These are phyloP conservation scores for Hypoxylon lienhwacheense DNA, from an alignment of 495 filamentous ascomycete genomes.

Conservation along the genomic window DNA sequence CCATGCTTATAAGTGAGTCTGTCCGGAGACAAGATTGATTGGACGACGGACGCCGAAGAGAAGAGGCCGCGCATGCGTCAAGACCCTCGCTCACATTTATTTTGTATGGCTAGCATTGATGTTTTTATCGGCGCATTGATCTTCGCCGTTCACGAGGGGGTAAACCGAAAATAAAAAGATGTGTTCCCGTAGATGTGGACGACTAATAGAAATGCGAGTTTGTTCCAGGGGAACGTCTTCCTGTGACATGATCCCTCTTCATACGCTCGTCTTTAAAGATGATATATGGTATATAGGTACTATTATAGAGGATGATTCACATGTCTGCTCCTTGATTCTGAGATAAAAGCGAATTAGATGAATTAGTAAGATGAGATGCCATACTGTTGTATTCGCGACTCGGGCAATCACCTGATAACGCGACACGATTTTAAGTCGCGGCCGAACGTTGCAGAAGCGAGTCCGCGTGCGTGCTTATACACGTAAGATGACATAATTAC, in stretches of 20 bases:
- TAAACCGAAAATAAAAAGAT: no score
- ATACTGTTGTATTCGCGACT: no score
- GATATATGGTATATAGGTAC: not conserved
- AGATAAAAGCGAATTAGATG: not conserved
- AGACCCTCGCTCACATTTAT: not conserved
- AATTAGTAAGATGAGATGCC: not conserved
- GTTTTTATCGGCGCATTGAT: no score
- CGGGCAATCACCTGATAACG: constrained; percentile 36
- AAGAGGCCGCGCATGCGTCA: constrained; percentile 17
- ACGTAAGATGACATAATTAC: no score
- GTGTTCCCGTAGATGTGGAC: no score
- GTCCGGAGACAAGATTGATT: constrained; percentile 7
- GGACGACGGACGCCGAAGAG: not conserved
- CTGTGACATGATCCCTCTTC: constrained; percentile 8
- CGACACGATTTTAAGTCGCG: constrained; percentile 11
- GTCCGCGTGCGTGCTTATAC: not conserved
- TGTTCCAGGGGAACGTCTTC: not conserved
- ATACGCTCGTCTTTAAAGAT: constrained; percentile 1
- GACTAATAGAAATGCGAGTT: constrained; percentile 9
- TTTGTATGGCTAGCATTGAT: constrained; percentile 25
- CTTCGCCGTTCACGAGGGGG: no score
- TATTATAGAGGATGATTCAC: not conserved
- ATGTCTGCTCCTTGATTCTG: not conserved
- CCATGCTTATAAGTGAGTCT: not conserved
- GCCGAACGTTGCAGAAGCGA: constrained; percentile 1